These are phyloP conservation scores for Apiospora hydei DNA, from an alignment of 2,329 filamentous ascomycete species.

Conservation along the genomic window DNA sequence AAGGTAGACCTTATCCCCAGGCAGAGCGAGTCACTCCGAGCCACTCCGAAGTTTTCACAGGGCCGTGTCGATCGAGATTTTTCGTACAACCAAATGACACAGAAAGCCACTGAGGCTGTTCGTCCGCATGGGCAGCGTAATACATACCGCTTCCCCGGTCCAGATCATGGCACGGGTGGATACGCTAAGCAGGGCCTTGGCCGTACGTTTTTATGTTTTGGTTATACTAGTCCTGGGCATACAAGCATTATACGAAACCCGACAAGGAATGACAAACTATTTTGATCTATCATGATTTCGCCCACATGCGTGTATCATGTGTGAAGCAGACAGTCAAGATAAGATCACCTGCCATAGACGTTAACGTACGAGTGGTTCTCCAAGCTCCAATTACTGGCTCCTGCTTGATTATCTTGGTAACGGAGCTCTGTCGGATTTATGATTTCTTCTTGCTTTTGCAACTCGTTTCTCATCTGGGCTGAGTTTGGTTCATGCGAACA, in stretches of 20 bases:
- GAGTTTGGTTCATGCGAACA: too few species aligned
- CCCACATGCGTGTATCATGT: not conserved
- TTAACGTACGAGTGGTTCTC: not conserved
- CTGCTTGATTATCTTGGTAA: too few species aligned
- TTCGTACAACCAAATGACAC: not conserved
- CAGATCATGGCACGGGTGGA: not conserved
- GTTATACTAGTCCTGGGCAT: not conserved
- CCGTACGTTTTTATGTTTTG: not conserved
- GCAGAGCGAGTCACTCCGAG: too few species aligned
- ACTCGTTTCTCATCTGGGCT: too few species aligned
- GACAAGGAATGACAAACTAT: too few species aligned
- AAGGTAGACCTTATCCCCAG: not conserved
- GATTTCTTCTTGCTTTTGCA: too few species aligned
- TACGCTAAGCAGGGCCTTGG: not conserved
- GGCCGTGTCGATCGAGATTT: not conserved
- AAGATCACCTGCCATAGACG: too few species aligned
- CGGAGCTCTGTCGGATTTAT: too few species aligned
- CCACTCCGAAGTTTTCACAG: not conserved
- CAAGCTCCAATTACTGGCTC: too few species aligned
- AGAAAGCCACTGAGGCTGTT: not conserved
- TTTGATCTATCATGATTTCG: not conserved
- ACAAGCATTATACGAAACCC: not conserved
- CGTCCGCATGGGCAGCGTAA: not conserved
- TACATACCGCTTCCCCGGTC: not conserved
- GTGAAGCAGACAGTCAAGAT: not conserved